Conservation (phyloP, 2,329 filamentous ascomycete species). For the Colletotrichum sp. region DNA sequence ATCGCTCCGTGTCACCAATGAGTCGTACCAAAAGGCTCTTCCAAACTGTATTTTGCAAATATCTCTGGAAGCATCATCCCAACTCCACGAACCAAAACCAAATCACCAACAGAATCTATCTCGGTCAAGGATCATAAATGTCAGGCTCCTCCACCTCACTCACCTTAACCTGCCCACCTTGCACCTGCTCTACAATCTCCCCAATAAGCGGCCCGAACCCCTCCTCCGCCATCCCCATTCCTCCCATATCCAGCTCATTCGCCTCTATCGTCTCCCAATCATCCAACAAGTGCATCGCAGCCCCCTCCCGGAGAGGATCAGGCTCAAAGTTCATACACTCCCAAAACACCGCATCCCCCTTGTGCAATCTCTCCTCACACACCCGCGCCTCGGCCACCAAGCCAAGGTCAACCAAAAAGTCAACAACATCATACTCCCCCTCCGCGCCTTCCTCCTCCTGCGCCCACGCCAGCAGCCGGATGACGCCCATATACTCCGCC, state of each 20-base stretch:
- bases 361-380: slow-evolving; percentile 28
- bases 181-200: background rate
- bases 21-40: background rate
- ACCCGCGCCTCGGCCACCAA: slow-evolving; percentile 32
- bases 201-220: background rate
- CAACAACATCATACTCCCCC: slow-evolving; percentile 37
- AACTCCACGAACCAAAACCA: background rate
- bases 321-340: slow-evolving; percentile 24
- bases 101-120: background rate
- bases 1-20: background rate
- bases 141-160: background rate
- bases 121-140: background rate
- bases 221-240: background rate
- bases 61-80: accelerated
- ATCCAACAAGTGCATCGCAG: background rate
- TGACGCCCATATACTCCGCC: slow-evolving; percentile 31
- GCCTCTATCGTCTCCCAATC: background rate
- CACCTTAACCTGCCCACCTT: background rate
- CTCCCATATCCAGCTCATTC: background rate
- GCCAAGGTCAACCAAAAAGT: slow-evolving; percentile 39
- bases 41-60: background rate
- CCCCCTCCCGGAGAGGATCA: background rate
- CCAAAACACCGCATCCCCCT: slow-evolving; percentile 28
- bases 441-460: slow-evolving; percentile 23
- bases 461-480: slow-evolving; percentile 25